phyloP scores from a whole-genome alignment of 805 yeast species.

The Kregervanrija pseudodelftensis region DNA sequence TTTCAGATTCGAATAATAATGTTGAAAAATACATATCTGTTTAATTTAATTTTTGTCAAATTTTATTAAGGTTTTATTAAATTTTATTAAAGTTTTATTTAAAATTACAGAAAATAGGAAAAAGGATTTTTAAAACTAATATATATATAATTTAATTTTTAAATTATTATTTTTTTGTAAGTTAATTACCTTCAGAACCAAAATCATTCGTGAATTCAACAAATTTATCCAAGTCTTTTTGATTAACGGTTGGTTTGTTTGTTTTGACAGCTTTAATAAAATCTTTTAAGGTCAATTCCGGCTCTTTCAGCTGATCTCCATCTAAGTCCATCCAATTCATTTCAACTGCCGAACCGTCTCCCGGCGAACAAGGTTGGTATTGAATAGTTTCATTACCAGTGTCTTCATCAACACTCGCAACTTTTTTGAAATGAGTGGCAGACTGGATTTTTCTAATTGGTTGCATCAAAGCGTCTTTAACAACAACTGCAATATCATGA shows the following conservation, averaged over 20 bases:
- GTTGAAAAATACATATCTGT: slow-evolving; percentile 20
- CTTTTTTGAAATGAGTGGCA: slow-evolving; percentile 88
- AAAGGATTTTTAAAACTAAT: neutral
- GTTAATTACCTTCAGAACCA: slow-evolving; percentile 90
- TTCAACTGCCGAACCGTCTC: slow-evolving; percentile 79
- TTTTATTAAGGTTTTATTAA: neutral
- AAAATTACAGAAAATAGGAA: neutral
- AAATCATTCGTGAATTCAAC: slow-evolving; percentile 87
- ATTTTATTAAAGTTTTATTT: neutral
- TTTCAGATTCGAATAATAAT: slow-evolving; percentile 72
- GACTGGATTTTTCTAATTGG: slow-evolving; percentile 92
- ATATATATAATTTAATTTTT: neutral
- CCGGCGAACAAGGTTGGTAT: slow-evolving; percentile 94
- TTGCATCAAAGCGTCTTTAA: slow-evolving; percentile 95
- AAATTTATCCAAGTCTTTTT: slow-evolving; percentile 73
- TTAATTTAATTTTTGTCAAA: neutral
- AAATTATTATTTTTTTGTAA: neutral
- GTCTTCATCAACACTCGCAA: slow-evolving; percentile 31
- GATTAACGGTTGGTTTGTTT: slow-evolving; percentile 93
- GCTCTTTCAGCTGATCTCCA: slow-evolving; percentile 85
- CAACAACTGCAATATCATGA: slow-evolving; percentile 93
- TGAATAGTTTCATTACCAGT: slow-evolving; percentile 33
- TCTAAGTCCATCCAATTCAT: slow-evolving; percentile 91
- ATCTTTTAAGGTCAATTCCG: slow-evolving; percentile 83
- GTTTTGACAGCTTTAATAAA: slow-evolving; percentile 87